Evolutionary conservation across 768 basidiomycete species (phyloP).

Genomic region (Coprinopsis cinerea): DNA sequence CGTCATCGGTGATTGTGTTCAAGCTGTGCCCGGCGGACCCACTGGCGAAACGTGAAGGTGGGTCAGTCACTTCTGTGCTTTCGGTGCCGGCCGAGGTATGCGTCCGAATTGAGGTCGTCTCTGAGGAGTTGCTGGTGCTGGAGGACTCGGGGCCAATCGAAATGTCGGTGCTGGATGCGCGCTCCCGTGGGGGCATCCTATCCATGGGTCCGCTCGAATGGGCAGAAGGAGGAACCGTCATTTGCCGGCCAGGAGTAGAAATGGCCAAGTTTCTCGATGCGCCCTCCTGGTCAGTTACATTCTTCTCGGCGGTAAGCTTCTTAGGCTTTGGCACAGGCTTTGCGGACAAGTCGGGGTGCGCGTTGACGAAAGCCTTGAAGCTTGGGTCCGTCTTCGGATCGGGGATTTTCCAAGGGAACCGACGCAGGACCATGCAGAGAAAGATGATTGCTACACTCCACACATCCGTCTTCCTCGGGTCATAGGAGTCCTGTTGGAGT

Average conservation of each 20-base stretch:
- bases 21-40: constrained; percentile 18
- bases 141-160: constrained; percentile 24
- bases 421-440: constrained; percentile 95
- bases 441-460: constrained; percentile 99
- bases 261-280: constrained; percentile 3
- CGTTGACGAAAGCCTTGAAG: constrained; percentile 86
- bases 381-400: constrained; percentile 89
- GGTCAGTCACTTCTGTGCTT: constrained; percentile 43
- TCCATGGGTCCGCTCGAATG: constrained; percentile 17
- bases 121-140: constrained; percentile 35
- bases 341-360: constrained; percentile 79
- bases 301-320: constrained; percentile 6
- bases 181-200: constrained; percentile 24
- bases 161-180: constrained; percentile 29
- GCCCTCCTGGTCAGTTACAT: constrained; percentile 13
- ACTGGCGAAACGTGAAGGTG: constrained; percentile 39
- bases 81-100: constrained; percentile 33
- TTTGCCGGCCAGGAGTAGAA: constrained; percentile 3
- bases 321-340: constrained; percentile 38
- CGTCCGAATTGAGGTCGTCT: constrained; percentile 40
- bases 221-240: constrained; percentile 27
- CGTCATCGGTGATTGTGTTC: constrained; percentile 13
- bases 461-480: constrained; percentile 96
- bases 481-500: constrained; percentile 71
- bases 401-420: constrained; percentile 99